Base-by-base conservation (phyloP, 1,139 yeast genomes). In the Yamadazyma aaseri region DNA sequence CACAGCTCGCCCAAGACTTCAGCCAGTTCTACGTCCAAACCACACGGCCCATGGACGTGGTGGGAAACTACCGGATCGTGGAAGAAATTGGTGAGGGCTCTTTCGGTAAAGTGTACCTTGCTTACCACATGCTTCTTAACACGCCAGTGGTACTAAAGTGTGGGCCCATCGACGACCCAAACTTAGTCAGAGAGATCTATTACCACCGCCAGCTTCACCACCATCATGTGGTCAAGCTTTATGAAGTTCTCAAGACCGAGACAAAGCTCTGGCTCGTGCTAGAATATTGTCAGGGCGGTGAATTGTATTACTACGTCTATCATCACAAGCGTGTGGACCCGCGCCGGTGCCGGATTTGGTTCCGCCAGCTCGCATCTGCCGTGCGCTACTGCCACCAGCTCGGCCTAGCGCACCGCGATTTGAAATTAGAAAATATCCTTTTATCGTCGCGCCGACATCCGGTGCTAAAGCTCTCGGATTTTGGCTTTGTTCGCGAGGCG, bases 221-320 rank as follows among this genome's bases (percentile, higher is more conserved):
- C 51, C 87, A 87, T 10, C 81, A 87, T 53, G 85, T 92, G 30
- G 89, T 95, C 9, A 77, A 81, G 42, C 68, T 92, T 6, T 90
- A 87, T 56, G 98, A 92, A 55, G 83, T 89, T 25, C 79, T 92
- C 23, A 77, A 85, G 33, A 81, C 95, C 0, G 96, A 89, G 44
- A 71, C 73, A 5, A 74, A 75, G 45, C 81, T 90, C 3, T 92
- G 96, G 89, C 74, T 92, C 64, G 96, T 79, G 0, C 57, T 90
- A 49, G 97, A 92, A 52, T 90, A 86, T 59, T 90, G 96, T 51
- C 83, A 89, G 14, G 95, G 95, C 1, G 86, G 85, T 33, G 98
- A 92, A 52, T 63, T 92, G 17, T 89, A 82, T 53, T 86, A 82
- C 33, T 76, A 82, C 51, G 75, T 92, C 28, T 71, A 85, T 28